phyloP scores from a whole-genome alignment of 805 yeast genomes.

The Pichia occidentalis region DNA sequence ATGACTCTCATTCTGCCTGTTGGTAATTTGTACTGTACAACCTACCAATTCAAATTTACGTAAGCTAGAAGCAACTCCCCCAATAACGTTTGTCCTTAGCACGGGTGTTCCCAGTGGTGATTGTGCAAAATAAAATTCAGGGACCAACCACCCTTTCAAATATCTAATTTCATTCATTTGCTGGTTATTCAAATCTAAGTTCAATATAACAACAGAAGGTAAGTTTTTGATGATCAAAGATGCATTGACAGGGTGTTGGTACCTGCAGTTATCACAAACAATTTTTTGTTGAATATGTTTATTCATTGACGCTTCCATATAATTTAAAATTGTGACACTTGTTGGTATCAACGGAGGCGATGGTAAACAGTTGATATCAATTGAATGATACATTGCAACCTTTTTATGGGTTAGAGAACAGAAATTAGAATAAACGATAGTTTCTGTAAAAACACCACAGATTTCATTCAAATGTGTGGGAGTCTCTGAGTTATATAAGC shows the following conservation, averaged over 20 bases:
- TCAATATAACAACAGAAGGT: slow-evolving; percentile 61
- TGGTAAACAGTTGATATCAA: slow-evolving; percentile 36
- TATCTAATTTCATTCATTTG: slow-evolving; percentile 48
- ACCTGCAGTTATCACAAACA: slow-evolving; percentile 46
- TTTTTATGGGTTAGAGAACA: slow-evolving; percentile 35
- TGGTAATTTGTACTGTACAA: slow-evolving; percentile 59
- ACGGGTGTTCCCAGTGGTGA: slow-evolving; percentile 24
- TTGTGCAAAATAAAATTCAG: slow-evolving; percentile 43
- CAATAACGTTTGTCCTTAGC: slow-evolving; percentile 22
- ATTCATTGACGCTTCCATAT: slow-evolving; percentile 56
- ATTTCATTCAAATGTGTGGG: slow-evolving; percentile 24
- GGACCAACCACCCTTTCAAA: slow-evolving; percentile 52
- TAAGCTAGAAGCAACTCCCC: slow-evolving; percentile 16
- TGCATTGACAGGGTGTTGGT: slow-evolving; percentile 49
- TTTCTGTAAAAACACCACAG: slow-evolving; percentile 39
- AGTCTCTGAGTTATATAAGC: slow-evolving; percentile 21
- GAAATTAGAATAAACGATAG: slow-evolving; percentile 35
- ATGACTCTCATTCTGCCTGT: slow-evolving; percentile 49
- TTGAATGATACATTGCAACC: slow-evolving; percentile 31
- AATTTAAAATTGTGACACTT: slow-evolving; percentile 41
- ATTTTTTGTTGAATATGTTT: slow-evolving; percentile 43
- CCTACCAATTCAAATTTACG: slow-evolving; percentile 58
- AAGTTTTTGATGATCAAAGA: slow-evolving; percentile 43
- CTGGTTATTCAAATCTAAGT: slow-evolving; percentile 46
- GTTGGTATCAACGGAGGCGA: slow-evolving; percentile 30